Base-by-base conservation (phyloP, 1,139 yeast genomes). In the Wickerhamomyces sp. region DNA sequence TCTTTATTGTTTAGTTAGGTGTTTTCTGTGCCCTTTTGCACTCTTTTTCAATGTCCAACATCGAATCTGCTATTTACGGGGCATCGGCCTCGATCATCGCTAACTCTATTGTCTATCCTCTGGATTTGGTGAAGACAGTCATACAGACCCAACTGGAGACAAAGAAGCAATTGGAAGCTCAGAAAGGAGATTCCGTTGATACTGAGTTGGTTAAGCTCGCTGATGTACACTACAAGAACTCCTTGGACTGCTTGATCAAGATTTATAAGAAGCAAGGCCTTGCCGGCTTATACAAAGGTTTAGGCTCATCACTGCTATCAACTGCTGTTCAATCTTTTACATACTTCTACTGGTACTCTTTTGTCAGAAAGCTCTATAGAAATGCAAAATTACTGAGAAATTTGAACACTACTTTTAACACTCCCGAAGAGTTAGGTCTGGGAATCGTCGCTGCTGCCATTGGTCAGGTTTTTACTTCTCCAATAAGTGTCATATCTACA, bases 401-500 rank as follows among this genome's bases (percentile, higher is more conserved):
- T 16, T 20, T 33, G 19, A 37, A 49, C 31, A 61, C 63, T 50
- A 58, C 60, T 51, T 64, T 77, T 51, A 68, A 76, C 35, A 85
- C 95, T 1, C 67, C 78, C 2, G 78, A 78, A 46, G 96, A 88
- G 60, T 72, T 87, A 48, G 63, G 76, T n/a, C 68, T 88, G 36
- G 96, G 96, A 1, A 89, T 94, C 2, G 63, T 80, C 39, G 95
- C 96, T 3, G 96, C 95, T 7, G 88, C 94, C 0, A 68, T 86
- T 31, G 87, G 95, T 6, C 95, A 87, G 61, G 51, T 86, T 45
- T 81, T 86, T 60, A 86, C 95, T 22, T 81, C 81, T 65, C 96
- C 96, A 13, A 81, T 87, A 41, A 77, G 84, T 19, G 94, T 87
- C 13, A 75, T 87, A 36, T 82, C 95, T 15, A 86, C 96, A 12